Evolutionary conservation across 495 filamentous ascomycete genomes (phyloP).

Genomic region (Bryoglossum gracile): DNA sequence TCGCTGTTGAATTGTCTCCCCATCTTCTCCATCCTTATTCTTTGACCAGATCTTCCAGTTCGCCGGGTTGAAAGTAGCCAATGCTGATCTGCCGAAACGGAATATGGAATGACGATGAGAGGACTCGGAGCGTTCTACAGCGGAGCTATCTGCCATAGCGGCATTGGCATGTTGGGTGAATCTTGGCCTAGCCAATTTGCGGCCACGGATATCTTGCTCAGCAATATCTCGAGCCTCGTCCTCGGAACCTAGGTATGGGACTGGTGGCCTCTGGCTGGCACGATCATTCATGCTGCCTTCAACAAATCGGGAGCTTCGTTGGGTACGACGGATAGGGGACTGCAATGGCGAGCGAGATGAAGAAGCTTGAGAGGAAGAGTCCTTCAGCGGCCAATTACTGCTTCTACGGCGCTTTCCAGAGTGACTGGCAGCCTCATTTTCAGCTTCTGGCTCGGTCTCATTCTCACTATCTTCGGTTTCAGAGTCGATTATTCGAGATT

Average conservation of each 20-base stretch:
- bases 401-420: too few relatives aligned
- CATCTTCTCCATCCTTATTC: conserved; percentile 30
- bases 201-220: conserved; percentile 1
- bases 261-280: conserved; percentile 58
- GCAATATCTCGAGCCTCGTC: conserved; percentile 20
- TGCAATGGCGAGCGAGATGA: too few relatives aligned
- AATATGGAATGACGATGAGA: conserved; percentile 42
- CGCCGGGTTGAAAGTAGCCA: conserved; percentile 47
- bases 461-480: too few relatives aligned
- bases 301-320: conserved; percentile 54
- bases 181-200: conserved; percentile 3
- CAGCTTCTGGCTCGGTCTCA: too few relatives aligned
- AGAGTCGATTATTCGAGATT: too few relatives aligned
- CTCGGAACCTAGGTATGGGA: conserved; percentile 49
- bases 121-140: conserved; percentile 9
- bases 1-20: conserved; percentile 20
- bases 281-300: conserved; percentile 76
- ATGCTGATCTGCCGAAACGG: conserved; percentile 52
- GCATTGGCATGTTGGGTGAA: conserved; percentile 4
- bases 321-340: too few relatives aligned
- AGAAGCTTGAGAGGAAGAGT: too few relatives aligned
- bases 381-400: too few relatives aligned
- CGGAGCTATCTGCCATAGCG: neutral
- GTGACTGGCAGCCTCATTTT: too few relatives aligned
- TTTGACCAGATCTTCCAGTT: conserved; percentile 29